Conservation (phyloP, 768 basidiomycete genomes). For the Lactifluus subvellereus region DNA sequence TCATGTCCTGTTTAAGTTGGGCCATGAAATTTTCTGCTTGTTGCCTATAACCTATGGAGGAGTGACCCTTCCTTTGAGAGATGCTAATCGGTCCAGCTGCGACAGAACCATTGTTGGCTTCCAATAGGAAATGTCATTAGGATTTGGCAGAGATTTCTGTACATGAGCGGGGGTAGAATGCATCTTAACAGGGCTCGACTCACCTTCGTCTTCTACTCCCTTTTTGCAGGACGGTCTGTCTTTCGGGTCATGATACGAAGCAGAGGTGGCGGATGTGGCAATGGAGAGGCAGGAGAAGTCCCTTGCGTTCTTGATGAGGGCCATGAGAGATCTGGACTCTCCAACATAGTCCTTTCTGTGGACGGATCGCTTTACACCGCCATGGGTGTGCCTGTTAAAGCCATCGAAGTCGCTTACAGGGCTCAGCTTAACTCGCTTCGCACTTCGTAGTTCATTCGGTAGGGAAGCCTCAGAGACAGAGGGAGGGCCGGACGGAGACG, state of each 20-base stretch:
- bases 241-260: neutral
- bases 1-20: slow-evolving; percentile 77
- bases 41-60: slow-evolving; percentile 64
- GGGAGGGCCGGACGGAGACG: slow-evolving; percentile 44
- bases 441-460: slow-evolving; percentile 54
- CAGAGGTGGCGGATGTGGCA: slow-evolving; percentile 40
- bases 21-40: slow-evolving; percentile 81
- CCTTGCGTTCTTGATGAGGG: slow-evolving; percentile 70
- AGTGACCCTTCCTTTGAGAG: slow-evolving; percentile 39
- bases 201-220: neutral
- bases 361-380: slow-evolving; percentile 46
- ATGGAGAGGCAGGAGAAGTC: slow-evolving; percentile 76
- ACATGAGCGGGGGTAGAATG: neutral
- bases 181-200: neutral
- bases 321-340: slow-evolving; percentile 72
- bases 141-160: neutral
- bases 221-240: neutral
- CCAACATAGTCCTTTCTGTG: slow-evolving; percentile 65
- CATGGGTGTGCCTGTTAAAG: slow-evolving; percentile 43
- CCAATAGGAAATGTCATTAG: neutral
- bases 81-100: slow-evolving; percentile 19
- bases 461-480: slow-evolving; percentile 42
- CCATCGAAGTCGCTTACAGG: slow-evolving; percentile 55
- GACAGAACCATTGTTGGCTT: neutral
- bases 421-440: slow-evolving; percentile 77